phyloP scores from a whole-genome alignment of 768 basidiomycete genomes.

The Kondoa subrosea region DNA sequence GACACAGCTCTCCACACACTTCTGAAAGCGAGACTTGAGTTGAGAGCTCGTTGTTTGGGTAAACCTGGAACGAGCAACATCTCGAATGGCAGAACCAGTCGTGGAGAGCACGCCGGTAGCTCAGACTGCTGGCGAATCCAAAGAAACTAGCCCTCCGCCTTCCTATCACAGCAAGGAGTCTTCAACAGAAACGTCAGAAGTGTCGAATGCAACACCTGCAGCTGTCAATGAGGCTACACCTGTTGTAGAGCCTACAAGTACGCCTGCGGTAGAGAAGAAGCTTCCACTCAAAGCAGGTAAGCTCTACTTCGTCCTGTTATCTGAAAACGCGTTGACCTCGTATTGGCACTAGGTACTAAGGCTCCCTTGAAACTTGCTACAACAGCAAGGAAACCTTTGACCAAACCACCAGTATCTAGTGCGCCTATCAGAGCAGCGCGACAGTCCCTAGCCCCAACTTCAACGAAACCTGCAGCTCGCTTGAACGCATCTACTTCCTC shows the following conservation, averaged over 20 bases:
- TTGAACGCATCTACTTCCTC: too few relatives aligned
- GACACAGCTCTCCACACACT: too few relatives aligned
- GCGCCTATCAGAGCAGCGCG: neutral
- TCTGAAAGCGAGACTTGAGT: too few relatives aligned
- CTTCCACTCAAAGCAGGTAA: neutral
- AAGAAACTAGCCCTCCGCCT: too few relatives aligned
- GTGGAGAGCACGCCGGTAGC: too few relatives aligned
- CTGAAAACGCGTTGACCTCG: neutral
- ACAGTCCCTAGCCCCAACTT: neutral
- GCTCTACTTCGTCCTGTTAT: neutral
- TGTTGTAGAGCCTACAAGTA: neutral
- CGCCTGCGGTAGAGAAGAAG: neutral
- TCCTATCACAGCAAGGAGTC: neutral
- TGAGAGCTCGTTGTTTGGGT: too few relatives aligned
- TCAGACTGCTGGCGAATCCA: too few relatives aligned
- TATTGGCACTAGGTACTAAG: neutral
- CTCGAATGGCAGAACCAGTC: too few relatives aligned
- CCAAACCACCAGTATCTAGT: constrained; percentile 23
- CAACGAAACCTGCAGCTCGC: neutral
- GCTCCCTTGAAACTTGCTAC: neutral
- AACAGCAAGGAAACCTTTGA: neutral
- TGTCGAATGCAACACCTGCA: neutral
- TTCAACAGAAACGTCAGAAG: neutral
- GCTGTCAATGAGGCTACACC: neutral
- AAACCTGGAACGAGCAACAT: too few relatives aligned